Conservation (phyloP, 495 filamentous ascomycete genomes). For the Aspergillus steynii region DNA sequence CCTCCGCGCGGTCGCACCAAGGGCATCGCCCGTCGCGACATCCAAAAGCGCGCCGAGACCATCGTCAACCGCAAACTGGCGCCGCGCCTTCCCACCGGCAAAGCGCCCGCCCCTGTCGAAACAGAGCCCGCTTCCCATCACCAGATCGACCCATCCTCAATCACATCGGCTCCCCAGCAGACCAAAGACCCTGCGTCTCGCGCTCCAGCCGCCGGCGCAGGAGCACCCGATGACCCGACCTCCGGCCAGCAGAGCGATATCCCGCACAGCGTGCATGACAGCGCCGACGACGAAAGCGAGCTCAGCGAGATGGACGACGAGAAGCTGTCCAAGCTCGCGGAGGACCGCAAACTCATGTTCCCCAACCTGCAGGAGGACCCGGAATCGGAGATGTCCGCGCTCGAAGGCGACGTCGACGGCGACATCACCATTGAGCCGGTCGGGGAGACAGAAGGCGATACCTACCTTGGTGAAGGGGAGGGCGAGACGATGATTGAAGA, state of each 20-base stretch:
- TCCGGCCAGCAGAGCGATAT: conserved; percentile 41
- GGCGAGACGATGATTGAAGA: conserved; percentile 17
- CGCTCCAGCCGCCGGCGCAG: not conserved
- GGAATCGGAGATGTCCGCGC: conserved; percentile 29
- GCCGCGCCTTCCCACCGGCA: conserved; percentile 32
- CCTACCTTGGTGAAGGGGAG: conserved; percentile 11
- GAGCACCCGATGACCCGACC: conserved; percentile 14
- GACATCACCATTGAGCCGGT: conserved; percentile 23
- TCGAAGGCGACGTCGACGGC: conserved; percentile 22
- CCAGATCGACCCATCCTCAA: conserved; percentile 2
- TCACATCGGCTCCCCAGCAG: conserved; percentile 25
- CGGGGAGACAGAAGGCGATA: conserved; percentile 18
- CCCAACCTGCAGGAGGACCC: conserved; percentile 36
- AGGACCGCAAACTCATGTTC: conserved; percentile 36
- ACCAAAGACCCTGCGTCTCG: conserved; percentile 12
- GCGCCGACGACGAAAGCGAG: conserved; percentile 79
- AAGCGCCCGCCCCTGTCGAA: conserved; percentile 27
- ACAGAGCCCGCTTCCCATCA: conserved; percentile 19
- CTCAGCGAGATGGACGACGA: conserved; percentile 66
- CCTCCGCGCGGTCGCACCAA: conserved; percentile 54
- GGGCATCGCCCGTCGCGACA: conserved; percentile 63
- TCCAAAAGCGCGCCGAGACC: conserved; percentile 62
- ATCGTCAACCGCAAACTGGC: conserved; percentile 48
- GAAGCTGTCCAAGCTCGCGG: conserved; percentile 43
- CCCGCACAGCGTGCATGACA: conserved; percentile 67